Base-by-base conservation (phyloP, 768 basidiomycete species). In the Russula emetica region DNA sequence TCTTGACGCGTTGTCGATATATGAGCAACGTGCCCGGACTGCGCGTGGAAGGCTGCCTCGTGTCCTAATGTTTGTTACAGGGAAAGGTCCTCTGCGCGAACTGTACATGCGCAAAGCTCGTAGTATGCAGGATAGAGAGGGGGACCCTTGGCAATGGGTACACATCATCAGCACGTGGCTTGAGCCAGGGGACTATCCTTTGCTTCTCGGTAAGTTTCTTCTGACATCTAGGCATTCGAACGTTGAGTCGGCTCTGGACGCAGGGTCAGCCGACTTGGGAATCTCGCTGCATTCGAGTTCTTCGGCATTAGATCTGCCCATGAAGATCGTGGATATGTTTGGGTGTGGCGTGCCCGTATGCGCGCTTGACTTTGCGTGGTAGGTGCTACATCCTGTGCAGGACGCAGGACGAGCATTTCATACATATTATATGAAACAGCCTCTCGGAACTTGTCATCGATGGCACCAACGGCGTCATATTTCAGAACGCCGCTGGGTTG, bases 301-400 rank as follows among this genome's bases (percentile, higher is more conserved):
- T 0, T 95, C 92, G 2, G 89, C 83, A 1, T 76, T 94, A 61
- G 97, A 99, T 75, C 78, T 99, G 60, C 97, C 97, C 3, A 99
- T 99, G 97, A 99, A 99, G 74, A 86, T 99, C 5, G 94, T 99
- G 8, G 97, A 99, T 74, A 98, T 98, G 96, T 98, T 98, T 76
- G 97, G 97, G 5, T 98, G 95, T 69, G 88, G 88, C 5, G 78
- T 98, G 61, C 96, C 96, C 0, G 97, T 98, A 9, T 90, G 95
- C 66, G 95, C 97, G 0, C 80, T 94, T 3, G 80, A 86, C 55
- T 99, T 96, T 71, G 76, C 80, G 47, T 96, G 92, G 94, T 95
- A 66, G n/a, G 83, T 69, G 14, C 32, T 34, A 24, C 57, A 32
- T 63, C 56, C 32, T 26, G 24, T 47, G 16, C 28, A 30, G 42